Evolutionary conservation across 2,329 filamentous ascomycete genomes (phyloP), one percentile per base, ranked within the genome.

Genomic region (Cladosporium sp.): DNA sequence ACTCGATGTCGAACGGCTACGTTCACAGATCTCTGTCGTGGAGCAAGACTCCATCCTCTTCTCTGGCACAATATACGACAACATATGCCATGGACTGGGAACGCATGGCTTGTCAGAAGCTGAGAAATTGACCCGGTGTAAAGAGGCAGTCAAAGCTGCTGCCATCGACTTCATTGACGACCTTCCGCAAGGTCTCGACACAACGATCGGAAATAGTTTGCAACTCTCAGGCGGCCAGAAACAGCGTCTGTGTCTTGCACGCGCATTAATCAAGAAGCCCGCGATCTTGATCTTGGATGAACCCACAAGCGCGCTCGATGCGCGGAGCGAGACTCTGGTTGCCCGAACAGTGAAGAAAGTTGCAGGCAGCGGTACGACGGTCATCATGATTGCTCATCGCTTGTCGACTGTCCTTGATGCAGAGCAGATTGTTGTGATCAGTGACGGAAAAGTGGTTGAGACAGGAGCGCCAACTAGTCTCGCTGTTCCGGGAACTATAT

Each of bases 401-500:
- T 77, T 93, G 37, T 87, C 87, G 0, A 93, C 88, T 2, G 86
- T 92, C 14, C 88, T 89, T 70, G 88, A 91, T 64, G 88, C 90
- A 1, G 86, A 93, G 69, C 77, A 87, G n/a, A 91, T 92, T 37
- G 90, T 89, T 63, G 88, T 93, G 1, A 82, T 93, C 56, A 86
- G 87, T 14, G 83, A 87, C 60, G 84, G 87, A 28, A 82, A 72
- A n/a, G 81, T 88, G 22, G 75, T 84, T 0, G 85, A 88, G 70
- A 75, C 78, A 59, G 86, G 88, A 12, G 78, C 79, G n/a, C 85
- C 88, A 66, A 74, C 77, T 6, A 81, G 85, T 62, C 73, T 88
- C 62, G 73, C 87, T 0, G 37, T 42, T 5, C 50, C 59, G 14
- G 63, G 63, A 5, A 65, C 66, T 1, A 59, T 68, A 15, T 71